These are phyloP conservation scores for Simplicillium sp. DNA, from an alignment of 2,329 filamentous ascomycete genomes.

Conservation along the genomic window DNA sequence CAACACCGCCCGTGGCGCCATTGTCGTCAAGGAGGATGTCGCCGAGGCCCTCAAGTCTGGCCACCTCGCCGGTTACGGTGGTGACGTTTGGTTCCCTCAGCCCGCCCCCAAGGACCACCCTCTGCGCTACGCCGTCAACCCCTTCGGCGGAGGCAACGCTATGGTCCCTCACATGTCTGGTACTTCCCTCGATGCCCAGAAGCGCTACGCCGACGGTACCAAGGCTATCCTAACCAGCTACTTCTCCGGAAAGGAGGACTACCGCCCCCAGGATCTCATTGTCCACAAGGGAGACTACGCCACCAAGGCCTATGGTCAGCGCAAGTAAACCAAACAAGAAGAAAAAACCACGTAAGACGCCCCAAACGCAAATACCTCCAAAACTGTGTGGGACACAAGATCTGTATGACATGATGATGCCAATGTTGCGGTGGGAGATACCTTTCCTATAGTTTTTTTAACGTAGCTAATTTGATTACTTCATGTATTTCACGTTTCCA, in stretches of 20 bases:
- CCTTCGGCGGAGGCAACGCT: slow-evolving; percentile 93
- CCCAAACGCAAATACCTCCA: background rate
- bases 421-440: no score
- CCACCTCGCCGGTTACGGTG: slow-evolving; percentile 82
- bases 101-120: slow-evolving; percentile 89
- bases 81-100: slow-evolving; percentile 96
- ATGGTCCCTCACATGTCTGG: slow-evolving; percentile 99
- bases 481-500: no score
- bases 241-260: slow-evolving; percentile 79
- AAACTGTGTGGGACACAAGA: background rate
- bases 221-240: slow-evolving; percentile 90
- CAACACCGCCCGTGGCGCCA: slow-evolving; percentile 97
- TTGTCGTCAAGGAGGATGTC: slow-evolving; percentile 98
- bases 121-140: slow-evolving; percentile 86
- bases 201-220: slow-evolving; percentile 77
- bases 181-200: slow-evolving; percentile 96
- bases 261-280: slow-evolving; percentile 83
- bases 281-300: slow-evolving; percentile 85
- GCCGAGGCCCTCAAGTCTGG: slow-evolving; percentile 86
- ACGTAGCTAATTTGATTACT: background rate
- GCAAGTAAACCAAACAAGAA: slow-evolving; percentile 28
- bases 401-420: no score
- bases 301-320: slow-evolving; percentile 85
- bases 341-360: background rate
- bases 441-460: background rate